phyloP scores from a whole-genome alignment of 768 basidiomycete genomes.

The Amanita molliuscula region DNA sequence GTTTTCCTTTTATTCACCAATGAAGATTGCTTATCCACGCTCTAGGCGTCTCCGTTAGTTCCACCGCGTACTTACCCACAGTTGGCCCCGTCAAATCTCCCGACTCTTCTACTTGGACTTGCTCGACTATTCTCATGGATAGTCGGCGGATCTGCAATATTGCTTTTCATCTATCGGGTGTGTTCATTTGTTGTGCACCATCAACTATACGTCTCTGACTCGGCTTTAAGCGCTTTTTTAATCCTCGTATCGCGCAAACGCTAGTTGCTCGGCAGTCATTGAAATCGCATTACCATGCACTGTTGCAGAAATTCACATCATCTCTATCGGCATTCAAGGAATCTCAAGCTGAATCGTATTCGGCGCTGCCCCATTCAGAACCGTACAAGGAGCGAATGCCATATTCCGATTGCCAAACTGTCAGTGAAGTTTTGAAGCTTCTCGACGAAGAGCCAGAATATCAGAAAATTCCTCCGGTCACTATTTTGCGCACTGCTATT shows the following conservation, averaged over 20 bases:
- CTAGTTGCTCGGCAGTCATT: constrained; percentile 53
- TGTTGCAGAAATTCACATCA: constrained; percentile 42
- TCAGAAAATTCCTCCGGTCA: constrained; percentile 33
- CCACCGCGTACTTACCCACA: constrained; percentile 71
- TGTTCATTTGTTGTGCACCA: constrained; percentile 14
- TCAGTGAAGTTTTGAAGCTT: constrained; percentile 30
- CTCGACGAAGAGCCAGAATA: constrained; percentile 18
- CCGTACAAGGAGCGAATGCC: constrained; percentile 35
- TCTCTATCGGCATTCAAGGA: constrained; percentile 48
- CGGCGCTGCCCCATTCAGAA: constrained; percentile 45
- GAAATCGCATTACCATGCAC: constrained; percentile 44
- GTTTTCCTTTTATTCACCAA: constrained; percentile 9
- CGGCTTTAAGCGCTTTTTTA: constrained; percentile 45
- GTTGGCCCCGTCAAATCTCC: constrained; percentile 58
- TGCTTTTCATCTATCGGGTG: constrained; percentile 61
- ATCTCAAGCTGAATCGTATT: constrained; percentile 42
- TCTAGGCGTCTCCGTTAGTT: constrained; percentile 36
- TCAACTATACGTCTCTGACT: constrained; percentile 5
- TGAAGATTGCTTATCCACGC: not conserved
- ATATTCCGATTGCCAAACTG: constrained; percentile 34
- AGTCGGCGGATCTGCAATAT: constrained; percentile 46
- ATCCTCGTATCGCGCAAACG: constrained; percentile 54
- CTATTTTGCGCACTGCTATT: constrained; percentile 56
- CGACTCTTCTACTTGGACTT: constrained; percentile 52
- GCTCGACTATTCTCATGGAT: constrained; percentile 57